Base-by-base conservation (phyloP, 208 protist genomes). In the Phytomonas francai region DNA sequence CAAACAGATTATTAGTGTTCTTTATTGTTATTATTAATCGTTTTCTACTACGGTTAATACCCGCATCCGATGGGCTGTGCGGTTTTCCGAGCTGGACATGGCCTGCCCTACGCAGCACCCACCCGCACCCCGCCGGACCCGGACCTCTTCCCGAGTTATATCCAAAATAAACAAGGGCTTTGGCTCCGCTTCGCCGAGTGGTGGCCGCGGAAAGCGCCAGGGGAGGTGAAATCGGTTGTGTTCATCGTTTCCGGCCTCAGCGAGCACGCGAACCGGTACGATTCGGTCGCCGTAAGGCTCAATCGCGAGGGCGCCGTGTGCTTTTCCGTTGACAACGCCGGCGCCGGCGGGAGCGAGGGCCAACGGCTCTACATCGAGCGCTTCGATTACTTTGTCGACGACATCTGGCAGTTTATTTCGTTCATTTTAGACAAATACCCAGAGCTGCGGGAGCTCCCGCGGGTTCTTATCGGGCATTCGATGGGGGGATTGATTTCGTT, bases 271-370 rank as follows among this genome's bases (percentile, higher is more conserved):
- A 80, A 77, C 16, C 87, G 87, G 33, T 93, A 93, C 78, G 84
- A 91, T 70, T 70, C 73, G 27, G 71, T 91, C 5, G 87, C 84
- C 11, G 71, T 78, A n/a, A 65, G 66, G 16, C 72, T 91, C 34
- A 88, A 76, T 34, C 22, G 59, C 32, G 75, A 83, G 58, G 83
- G 83, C 28, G 89, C 81, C 61, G 76, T 77, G 11, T 73, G 69
- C 29, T 87, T 93, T 65, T 76, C 78, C 11, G 71, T 88, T 74
- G 84, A 93, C 69, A 89, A 93, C 71, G 84, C 89, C 68, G 87
- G 87, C 54, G 67, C 76, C 3, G 87, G 87, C n/a, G 84, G 83
- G 36, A 91, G 84, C 51, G 85, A 93, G 61, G 87, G 87, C 0
- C 57, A 73, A 14, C 87, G 87, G 6, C 64, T 84, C 3, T 93